Conservation (phyloP, 1,284 basidiomycete species). For the Ceratobasidium sp. region DNA sequence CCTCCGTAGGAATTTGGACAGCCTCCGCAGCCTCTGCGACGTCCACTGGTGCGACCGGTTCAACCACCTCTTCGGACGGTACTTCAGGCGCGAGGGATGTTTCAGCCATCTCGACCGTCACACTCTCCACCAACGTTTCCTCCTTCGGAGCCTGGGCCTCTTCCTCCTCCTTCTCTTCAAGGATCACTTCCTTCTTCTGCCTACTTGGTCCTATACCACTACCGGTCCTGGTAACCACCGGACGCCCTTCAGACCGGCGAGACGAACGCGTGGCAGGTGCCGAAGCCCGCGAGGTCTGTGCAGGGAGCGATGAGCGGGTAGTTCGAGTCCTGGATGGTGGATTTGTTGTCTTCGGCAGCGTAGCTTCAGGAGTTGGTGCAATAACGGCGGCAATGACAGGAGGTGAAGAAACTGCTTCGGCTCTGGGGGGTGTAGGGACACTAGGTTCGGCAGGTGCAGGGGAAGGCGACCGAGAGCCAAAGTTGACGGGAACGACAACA, state of each 20-base stretch:
- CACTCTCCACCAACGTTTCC: neutral
- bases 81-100: neutral
- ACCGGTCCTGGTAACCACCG: neutral
- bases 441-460: neutral
- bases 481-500: constrained; percentile 30
- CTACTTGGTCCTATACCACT: neutral
- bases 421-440: neutral
- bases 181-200: constrained; percentile 5
- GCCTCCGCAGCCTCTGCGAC: neutral
- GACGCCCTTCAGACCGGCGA: constrained; percentile 27
- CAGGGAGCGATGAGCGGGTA: constrained; percentile 29
- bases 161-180: constrained; percentile 16
- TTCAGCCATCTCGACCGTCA: neutral
- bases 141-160: constrained; percentile 3
- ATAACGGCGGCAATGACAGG: no score
- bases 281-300: constrained; percentile 2
- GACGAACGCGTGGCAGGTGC: neutral
- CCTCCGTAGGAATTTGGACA: neutral
- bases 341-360: neutral
- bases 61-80: neutral
- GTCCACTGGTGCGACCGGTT: neutral
- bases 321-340: neutral
- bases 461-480: constrained; percentile 37
- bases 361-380: neutral
- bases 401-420: neutral